Base-by-base conservation (phyloP, 2,329 filamentous ascomycete genomes). In the Epichloe scottii region DNA sequence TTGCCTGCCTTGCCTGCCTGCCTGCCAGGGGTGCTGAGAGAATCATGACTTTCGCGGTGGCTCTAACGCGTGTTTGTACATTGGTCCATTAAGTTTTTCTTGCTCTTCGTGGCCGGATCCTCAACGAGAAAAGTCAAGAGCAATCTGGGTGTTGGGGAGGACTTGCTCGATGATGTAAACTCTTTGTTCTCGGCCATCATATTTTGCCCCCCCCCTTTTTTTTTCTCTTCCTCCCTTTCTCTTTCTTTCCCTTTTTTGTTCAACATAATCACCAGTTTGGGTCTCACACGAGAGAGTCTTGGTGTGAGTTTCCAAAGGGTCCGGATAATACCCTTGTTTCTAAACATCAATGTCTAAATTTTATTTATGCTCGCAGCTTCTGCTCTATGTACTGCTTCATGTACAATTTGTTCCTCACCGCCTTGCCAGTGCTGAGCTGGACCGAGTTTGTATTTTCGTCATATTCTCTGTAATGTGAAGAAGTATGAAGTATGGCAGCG, bases 291-390 rank as follows among this genome's bases (percentile, higher is more conserved):
- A 14, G 33, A 8, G 35, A 38, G 5, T n/a, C 12, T 38, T 38
- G 14, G 15, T 21, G 35, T 48, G 15, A 23, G 17, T 14, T 46
- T 46, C 37, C 23, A 30, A 50, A 43, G 15, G 30, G 39, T 49
- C 26, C 30, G 38, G 47, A 34, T 37, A 37, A 43, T 49, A 49
- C 48, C 48, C 40, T 46, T 21, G 42, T 43, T 41, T 21, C 35
- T 46, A 37, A 43, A 48, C 43, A 46, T 49, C 51, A 52, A 54
- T 54, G 50, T 48, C 48, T 51, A 51, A 44, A 53, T 42, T 23
- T n/a, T 47, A 39, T 48, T 54, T 52, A 11, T 39, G 35, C 30
- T 46, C 35, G 38, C 46, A 44, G 30, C 30, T 11, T 30, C 30
- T 30, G 30, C 10, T 30, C 30, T 30, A 30, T 30, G 30, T 30